These are phyloP conservation scores for Juglanconis sp. DNA, from an alignment of 2,329 filamentous ascomycete genomes.

Conservation along the genomic window DNA sequence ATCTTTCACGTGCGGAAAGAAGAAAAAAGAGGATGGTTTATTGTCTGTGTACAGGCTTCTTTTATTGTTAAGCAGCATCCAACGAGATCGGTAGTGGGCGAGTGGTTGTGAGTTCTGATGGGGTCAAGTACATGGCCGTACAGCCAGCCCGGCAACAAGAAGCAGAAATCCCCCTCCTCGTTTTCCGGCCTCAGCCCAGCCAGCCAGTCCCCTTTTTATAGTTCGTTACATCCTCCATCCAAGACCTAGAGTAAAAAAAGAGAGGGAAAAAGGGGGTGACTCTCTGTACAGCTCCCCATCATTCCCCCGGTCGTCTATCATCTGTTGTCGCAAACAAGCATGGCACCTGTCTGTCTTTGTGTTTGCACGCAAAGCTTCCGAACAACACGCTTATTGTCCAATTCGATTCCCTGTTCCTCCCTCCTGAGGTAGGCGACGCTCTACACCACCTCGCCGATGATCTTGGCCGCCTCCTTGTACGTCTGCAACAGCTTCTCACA, in stretches of 20 bases:
- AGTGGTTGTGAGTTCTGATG: conserved; percentile 2
- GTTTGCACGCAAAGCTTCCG: neutral
- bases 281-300: neutral
- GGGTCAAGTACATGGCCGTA: conserved; percentile 16
- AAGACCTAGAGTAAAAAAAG: neutral
- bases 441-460: conserved; percentile 92
- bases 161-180: neutral
- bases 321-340: conserved; percentile 7
- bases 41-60: neutral
- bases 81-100: neutral
- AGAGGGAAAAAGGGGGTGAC: neutral
- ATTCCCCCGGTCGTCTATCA: conserved; percentile 2
- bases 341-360: neutral
- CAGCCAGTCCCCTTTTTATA: neutral
- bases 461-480: conserved; percentile 96
- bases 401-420: neutral
- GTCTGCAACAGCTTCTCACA: conserved; percentile 94
- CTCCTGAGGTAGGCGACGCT: neutral
- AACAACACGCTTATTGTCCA: neutral
- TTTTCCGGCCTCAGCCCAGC: neutral
- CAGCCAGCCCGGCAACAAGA: neutral
- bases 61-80: neutral
- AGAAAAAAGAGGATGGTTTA: neutral
- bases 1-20: neutral
- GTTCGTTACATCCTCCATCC: neutral